Conservation (phyloP, 768 basidiomycete species). For the Exidia glandulosa region DNA sequence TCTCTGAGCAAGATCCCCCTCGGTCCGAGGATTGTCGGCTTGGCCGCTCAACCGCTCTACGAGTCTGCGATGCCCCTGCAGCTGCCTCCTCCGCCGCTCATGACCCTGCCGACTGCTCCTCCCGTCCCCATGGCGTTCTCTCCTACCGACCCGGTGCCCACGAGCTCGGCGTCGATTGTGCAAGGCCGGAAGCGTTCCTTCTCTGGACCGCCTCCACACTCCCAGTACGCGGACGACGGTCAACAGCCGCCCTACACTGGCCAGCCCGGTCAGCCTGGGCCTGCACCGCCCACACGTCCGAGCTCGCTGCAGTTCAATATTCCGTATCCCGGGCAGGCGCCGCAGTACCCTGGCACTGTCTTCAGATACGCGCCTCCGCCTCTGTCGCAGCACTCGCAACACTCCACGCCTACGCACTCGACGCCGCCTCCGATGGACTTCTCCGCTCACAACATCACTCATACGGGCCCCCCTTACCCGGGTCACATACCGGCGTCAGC, state of each 20-base stretch:
- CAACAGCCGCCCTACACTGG: neutral
- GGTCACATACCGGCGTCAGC: neutral
- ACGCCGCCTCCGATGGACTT: neutral
- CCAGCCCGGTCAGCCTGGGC: neutral
- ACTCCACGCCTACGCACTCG: neutral
- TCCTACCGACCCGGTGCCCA: constrained; percentile 1
- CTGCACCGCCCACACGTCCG: neutral
- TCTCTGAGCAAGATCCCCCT: constrained; percentile 38
- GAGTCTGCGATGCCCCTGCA: constrained; percentile 18
- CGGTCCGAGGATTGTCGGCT: constrained; percentile 7
- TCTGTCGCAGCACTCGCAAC: neutral
- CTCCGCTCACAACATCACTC: neutral
- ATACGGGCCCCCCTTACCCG: neutral
- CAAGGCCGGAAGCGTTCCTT: constrained; percentile 20
- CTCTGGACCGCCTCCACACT: constrained; percentile 14
- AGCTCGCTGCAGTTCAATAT: neutral
- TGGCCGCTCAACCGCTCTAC: neutral
- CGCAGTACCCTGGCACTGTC: neutral
- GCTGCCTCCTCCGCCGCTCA: constrained; percentile 29
- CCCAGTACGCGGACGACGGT: neutral
- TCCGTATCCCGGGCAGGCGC: neutral
- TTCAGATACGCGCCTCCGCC: neutral
- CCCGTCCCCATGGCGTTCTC: neutral
- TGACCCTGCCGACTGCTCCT: constrained; percentile 13
- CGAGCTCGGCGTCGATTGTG: constrained; percentile 8